Conservation (phyloP, 345 rosid species). For the Pistacia integerrima region DNA sequence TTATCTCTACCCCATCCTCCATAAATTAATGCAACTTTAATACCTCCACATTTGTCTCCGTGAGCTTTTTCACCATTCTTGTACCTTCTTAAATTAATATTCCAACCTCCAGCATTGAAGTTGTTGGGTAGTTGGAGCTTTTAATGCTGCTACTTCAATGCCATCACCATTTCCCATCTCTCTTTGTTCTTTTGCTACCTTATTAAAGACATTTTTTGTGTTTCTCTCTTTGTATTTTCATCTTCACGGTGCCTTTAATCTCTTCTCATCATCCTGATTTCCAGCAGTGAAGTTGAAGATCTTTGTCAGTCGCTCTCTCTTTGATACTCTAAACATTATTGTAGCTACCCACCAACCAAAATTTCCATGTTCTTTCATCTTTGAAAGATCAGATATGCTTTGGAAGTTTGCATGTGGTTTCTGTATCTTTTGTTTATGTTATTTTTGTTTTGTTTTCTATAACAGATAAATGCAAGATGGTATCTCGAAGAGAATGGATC, state of each 20-base stretch:
- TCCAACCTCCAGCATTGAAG: conserved; percentile 32
- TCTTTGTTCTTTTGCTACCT: neutral
- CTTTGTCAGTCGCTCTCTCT: conserved; percentile 4
- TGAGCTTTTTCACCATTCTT: conserved; percentile 38
- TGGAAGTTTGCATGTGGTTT: neutral
- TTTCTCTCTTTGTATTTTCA: neutral
- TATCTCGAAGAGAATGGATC: neutral
- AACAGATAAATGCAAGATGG: conserved; percentile 12
- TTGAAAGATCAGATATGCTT: too few relatives aligned
- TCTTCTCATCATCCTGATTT: neutral
- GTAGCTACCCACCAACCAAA: neutral
- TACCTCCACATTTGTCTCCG: conserved; percentile 39
- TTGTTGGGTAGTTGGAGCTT: conserved; percentile 43
- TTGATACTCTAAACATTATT: neutral
- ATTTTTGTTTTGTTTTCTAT: neutral
- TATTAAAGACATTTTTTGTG: conserved; percentile 2
- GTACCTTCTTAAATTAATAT: conserved; percentile 37
- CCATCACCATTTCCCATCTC: neutral
- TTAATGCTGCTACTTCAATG: conserved; percentile 47
- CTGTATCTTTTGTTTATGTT: neutral
- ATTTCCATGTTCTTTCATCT: neutral
- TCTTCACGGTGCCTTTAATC: neutral
- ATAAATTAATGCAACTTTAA: conserved; percentile 36
- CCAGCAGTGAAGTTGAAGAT: neutral
- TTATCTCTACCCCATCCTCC: conserved; percentile 13